phyloP scores from a whole-genome alignment of 371 early-diverging fungal genomes.

The Mucor sp. region DNA sequence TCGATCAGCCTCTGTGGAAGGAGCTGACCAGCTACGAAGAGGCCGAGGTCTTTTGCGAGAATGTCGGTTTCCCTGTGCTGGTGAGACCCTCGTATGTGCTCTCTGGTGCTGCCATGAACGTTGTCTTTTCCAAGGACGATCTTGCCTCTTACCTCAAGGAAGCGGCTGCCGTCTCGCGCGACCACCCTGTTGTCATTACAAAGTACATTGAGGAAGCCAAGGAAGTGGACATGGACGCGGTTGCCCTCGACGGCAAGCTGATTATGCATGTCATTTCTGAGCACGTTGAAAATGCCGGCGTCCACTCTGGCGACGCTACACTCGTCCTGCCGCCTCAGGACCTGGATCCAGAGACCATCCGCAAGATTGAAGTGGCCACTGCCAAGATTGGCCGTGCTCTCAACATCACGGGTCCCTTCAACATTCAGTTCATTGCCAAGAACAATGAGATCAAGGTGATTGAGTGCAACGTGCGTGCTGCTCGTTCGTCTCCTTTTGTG shows the following conservation, averaged over 20 bases:
- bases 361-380: slow-evolving; percentile 83
- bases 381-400: slow-evolving; percentile 89
- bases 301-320: slow-evolving; percentile 97
- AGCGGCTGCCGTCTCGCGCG: slow-evolving; percentile 86
- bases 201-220: slow-evolving; percentile 95
- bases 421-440: slow-evolving; percentile 97
- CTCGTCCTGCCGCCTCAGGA: slow-evolving; percentile 92
- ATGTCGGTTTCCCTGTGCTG: slow-evolving; percentile 90
- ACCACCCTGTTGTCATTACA: slow-evolving; percentile 93
- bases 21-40: slow-evolving; percentile 86
- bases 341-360: slow-evolving; percentile 84
- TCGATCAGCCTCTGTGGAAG: slow-evolving; percentile 95
- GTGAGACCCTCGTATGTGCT: slow-evolving; percentile 96
- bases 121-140: slow-evolving; percentile 80
- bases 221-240: slow-evolving; percentile 96
- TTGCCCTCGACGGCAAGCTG: slow-evolving; percentile 87
- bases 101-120: slow-evolving; percentile 97
- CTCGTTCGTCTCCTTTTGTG: slow-evolving; percentile 95
- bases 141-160: slow-evolving; percentile 78
- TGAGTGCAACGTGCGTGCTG: slow-evolving; percentile 96
- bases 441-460: slow-evolving; percentile 95
- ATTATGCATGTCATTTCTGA: slow-evolving; percentile 89
- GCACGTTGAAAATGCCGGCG: slow-evolving; percentile 97
- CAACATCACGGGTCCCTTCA: slow-evolving; percentile 93
- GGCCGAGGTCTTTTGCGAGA: slow-evolving; percentile 80